Evolutionary conservation across 2,329 filamentous ascomycete genomes (phyloP).

Genomic region (Nothophoma quercina): DNA sequence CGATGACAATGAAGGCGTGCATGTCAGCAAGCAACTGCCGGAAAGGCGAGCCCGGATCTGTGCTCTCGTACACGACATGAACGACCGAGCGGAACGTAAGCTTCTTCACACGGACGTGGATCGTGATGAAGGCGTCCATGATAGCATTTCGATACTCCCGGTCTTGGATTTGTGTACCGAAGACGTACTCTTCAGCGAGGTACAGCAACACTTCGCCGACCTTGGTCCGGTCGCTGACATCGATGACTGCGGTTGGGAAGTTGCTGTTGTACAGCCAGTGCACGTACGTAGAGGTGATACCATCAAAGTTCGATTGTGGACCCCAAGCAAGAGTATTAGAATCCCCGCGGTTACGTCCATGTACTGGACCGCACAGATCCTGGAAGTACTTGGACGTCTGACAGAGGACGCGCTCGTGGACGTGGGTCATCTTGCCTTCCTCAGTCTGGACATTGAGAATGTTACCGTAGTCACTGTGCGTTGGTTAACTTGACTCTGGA

Average conservation of each 20-base stretch:
- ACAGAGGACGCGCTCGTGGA: not conserved
- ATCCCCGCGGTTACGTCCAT: no score
- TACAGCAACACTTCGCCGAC: not conserved
- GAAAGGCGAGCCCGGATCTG: not conserved
- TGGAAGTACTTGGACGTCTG: no score
- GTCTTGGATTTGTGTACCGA: not conserved
- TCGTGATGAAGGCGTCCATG: not conserved
- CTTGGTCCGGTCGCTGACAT: not conserved
- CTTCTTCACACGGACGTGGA: not conserved
- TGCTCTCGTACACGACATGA: not conserved
- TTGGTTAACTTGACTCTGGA: no score
- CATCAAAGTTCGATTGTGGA: not conserved
- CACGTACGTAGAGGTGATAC: not conserved
- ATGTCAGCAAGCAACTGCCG: not conserved
- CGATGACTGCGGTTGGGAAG: not conserved
- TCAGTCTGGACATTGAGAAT: not conserved
- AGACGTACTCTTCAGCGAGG: not conserved
- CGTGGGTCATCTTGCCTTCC: not conserved
- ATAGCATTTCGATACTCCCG: not conserved
- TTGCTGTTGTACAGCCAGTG: conserved; percentile 1
- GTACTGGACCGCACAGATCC: no score
- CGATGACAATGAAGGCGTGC: not conserved
- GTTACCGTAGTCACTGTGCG: no score
- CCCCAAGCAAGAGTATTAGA: no score
- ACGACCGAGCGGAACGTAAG: not conserved